Conservation (phyloP, 495 filamentous ascomycete species). For the Neurospora pannonica region DNA sequence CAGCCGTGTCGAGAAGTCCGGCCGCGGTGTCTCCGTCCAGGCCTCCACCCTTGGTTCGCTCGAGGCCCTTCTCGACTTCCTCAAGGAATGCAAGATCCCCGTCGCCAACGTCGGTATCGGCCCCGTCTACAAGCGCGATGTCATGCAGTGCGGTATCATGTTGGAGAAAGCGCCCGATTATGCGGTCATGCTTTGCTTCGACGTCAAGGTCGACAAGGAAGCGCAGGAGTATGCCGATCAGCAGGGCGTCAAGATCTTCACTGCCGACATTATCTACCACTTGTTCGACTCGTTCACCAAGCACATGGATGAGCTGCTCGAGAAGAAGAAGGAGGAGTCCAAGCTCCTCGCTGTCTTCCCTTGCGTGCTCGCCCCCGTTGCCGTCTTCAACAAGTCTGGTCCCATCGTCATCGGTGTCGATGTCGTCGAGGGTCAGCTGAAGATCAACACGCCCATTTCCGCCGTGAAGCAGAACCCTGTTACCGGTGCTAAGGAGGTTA, state of each 20-base stretch:
- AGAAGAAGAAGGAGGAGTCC: constrained; percentile 90
- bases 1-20: constrained; percentile 77
- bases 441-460: constrained; percentile 77
- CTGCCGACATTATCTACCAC: constrained; percentile 98
- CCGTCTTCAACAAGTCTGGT: constrained; percentile 96
- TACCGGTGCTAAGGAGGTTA: constrained; percentile 71
- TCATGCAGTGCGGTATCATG: constrained; percentile 95
- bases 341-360: constrained; percentile 96
- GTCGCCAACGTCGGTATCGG: constrained; percentile 97
- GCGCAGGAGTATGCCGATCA: constrained; percentile 86
- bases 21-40: constrained; percentile 92
- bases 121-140: constrained; percentile 96
- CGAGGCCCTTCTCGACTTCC: constrained; percentile 93
- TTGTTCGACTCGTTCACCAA: constrained; percentile 93
- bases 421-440: constrained; percentile 79
- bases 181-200: constrained; percentile 99
- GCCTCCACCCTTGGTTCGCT: constrained; percentile 96
- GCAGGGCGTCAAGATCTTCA: constrained; percentile 95
- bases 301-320: constrained; percentile 76
- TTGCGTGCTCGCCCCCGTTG: constrained; percentile 78
- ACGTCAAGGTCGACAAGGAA: constrained; percentile 98
- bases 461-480: constrained; percentile 71
- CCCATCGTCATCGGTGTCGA: constrained; percentile 96
- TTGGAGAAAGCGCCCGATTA: constrained; percentile 92
- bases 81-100: constrained; percentile 88